These are phyloP conservation scores for Aureobasidium sp. DNA, from an alignment of 2,329 filamentous ascomycete species.

Conservation along the genomic window DNA sequence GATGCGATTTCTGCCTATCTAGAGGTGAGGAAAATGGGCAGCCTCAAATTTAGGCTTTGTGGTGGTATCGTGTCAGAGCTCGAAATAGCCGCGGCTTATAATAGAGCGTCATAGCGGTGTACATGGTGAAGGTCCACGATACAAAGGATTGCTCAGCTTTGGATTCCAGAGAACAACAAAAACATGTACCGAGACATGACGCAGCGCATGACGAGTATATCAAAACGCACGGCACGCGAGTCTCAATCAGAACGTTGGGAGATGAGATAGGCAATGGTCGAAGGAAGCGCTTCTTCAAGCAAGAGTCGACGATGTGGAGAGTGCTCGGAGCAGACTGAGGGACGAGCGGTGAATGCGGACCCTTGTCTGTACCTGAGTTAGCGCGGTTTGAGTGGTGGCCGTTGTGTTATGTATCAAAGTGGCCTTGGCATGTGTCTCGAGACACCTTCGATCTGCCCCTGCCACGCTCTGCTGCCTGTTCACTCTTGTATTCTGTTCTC, in stretches of 20 bases:
- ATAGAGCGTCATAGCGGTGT: not conserved
- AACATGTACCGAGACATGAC: slow-evolving; percentile 4
- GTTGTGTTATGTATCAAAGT: slow-evolving; percentile 8
- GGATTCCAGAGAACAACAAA: not conserved
- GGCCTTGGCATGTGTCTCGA: slow-evolving; percentile 1
- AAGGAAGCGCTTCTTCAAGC: not conserved
- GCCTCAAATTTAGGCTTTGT: not conserved
- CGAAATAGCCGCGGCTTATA: slow-evolving; percentile 1
- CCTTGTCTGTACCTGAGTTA: not conserved
- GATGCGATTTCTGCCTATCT: not conserved
- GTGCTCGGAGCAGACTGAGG: not conserved
- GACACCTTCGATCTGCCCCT: not conserved
- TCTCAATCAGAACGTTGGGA: slow-evolving; percentile 1
- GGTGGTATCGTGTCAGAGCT: slow-evolving; percentile 1
- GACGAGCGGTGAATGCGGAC: not conserved
- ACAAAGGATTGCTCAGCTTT: too few relatives aligned
- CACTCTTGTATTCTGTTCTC: not conserved
- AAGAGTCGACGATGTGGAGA: not conserved
- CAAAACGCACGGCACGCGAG: not conserved
- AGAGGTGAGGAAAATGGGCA: not conserved
- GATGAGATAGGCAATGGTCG: not conserved
- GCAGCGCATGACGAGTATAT: not conserved
- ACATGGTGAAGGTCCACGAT: not conserved
- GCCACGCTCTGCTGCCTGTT: not conserved
- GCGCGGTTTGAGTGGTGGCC: not conserved